Evolutionary conservation across 257 asterid genomes (phyloP), one percentile per base, ranked within the genome.

Genomic region (Nicotiana tomentosiformis): DNA sequence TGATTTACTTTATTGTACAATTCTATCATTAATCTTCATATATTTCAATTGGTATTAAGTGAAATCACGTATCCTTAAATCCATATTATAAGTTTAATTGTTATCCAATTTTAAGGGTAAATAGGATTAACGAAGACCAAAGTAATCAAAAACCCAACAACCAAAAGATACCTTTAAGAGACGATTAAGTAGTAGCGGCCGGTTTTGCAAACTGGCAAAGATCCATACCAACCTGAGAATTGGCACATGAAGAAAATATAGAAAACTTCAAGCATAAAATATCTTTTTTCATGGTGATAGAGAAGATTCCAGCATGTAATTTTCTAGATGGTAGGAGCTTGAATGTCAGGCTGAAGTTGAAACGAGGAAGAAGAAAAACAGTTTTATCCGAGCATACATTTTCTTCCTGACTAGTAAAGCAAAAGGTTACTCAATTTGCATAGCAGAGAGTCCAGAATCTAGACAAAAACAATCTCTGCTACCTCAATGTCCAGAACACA

Each of bases 181-280:
- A 88, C 81, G 91, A 89, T 88, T 95, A 70, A 93, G 87, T 81
- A 95, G 77, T 83, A 95, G 88, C 29, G n/a, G n/a, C n/a, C n/a
- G 98, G 98, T 79, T 97, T 98, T 20, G 90, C 88, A 80, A 95
- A 95, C 92, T 93, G 97, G 77, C 97, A 90, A 82, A 95, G 26
- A 23, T 23, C 26, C 26, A 23, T 23, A 23, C 26, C 26, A 23
- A 23, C 26, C 26, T 23, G 0, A 23, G 26, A 23, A 23, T 23
- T 23, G 26, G 26, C 26, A 23, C 26, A 23, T 23, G 26, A 23
- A 23, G 26, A 23, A 23, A 23, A 23, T 23, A 23, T 23, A 23
- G 26, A 23, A 23, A 23, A 23, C 26, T 23, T 23, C 26, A 23
- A 23, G 26, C 26, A 23, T 23, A 23, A 23, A 23, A 23, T 23